Conservation (phyloP, 1,139 yeast species). For the Saccharomyces hybrid region DNA sequence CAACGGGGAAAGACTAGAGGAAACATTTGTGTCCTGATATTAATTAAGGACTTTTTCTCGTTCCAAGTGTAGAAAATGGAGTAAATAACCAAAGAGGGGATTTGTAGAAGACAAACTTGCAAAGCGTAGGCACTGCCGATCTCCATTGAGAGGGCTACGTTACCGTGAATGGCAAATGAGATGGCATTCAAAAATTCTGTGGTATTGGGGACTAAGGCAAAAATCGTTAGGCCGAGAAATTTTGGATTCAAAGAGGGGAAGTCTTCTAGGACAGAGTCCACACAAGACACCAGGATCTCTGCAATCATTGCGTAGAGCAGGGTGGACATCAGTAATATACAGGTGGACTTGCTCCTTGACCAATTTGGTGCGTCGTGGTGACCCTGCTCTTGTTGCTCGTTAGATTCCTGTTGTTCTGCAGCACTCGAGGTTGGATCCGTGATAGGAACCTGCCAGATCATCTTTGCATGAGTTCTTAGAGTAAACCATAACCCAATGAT, state of each 20-base stretch:
- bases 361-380: constrained; percentile 98
- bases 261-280: constrained; percentile 73
- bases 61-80: constrained; percentile 43
- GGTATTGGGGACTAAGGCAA: constrained; percentile 94
- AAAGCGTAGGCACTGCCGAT: constrained; percentile 96
- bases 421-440: constrained; percentile 12
- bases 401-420: constrained; percentile 1
- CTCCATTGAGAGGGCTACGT: constrained; percentile 93
- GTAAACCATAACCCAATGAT: constrained; percentile 91
- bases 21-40: constrained; percentile 48
- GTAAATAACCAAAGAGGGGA: constrained; percentile 80
- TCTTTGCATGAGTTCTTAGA: constrained; percentile 88
- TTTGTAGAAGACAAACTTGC: constrained; percentile 92
- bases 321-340: constrained; percentile 81
- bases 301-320: constrained; percentile 87
- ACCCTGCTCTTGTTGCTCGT: constrained; percentile 29
- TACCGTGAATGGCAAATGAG: constrained; percentile 92
- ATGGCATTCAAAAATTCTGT: constrained; percentile 96
- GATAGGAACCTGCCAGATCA: constrained; percentile 81
- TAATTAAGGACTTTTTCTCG: constrained; percentile 32
- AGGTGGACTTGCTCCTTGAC: constrained; percentile 79
- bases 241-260: constrained; percentile 74
- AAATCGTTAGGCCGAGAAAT: constrained; percentile 84
- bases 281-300: constrained; percentile 88
- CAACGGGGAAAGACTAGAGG: constrained; percentile 88